Evolutionary conservation across 352 stramenopile species (phyloP), one percentile per base, ranked within the genome.

Genomic region (Globisporangium barbulae): DNA sequence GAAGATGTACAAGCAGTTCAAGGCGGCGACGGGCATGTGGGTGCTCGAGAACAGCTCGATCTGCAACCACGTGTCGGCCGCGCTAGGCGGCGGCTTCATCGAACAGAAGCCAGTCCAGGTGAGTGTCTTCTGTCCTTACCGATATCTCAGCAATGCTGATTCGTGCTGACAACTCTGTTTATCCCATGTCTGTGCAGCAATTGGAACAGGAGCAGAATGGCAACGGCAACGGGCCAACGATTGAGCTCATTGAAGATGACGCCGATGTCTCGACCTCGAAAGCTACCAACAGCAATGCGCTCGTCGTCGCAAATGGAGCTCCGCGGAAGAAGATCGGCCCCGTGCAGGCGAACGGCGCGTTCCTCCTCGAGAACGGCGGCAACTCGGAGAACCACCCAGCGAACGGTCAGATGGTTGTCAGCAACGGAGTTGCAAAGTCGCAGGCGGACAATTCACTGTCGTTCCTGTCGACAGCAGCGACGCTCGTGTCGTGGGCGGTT

Each of bases 1-100:
- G 69, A 89, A 91, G 68, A 85, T 94, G 78, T 91, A 89, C 68
- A 88, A 91, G 71, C 82, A 94, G 69, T 94, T 94, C 61, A 87
- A 88, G 28, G 76, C 91, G 45, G 83, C 83, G 17, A 93, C 86
- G 19, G 86, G 86, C 10, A 78, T 91, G 72, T 94, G 86, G 86
- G 86, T 94, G 41, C 66, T 92, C 48, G 86, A 94, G 70, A 94
- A 94, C 68, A 93, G 70, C 50, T 84, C 79, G 21, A 91, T 94
- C 48, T 94, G 86, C 49, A 75, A 76, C 21, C 84, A 94, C 67
- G 85, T 91, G 25, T 85, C 79, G 13, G 79, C 84, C 44, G 79
- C 84, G 9, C 70, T 93, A 15, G 84, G 84, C 28, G 76, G 78
- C 10, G 71, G 73, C 3, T 93, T 91, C 53, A 82, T 93, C 22